Evolutionary conservation across 208 protist species (phyloP), one percentile per base, ranked within the genome.

Genomic region (Spironucleus salmonicida): DNA sequence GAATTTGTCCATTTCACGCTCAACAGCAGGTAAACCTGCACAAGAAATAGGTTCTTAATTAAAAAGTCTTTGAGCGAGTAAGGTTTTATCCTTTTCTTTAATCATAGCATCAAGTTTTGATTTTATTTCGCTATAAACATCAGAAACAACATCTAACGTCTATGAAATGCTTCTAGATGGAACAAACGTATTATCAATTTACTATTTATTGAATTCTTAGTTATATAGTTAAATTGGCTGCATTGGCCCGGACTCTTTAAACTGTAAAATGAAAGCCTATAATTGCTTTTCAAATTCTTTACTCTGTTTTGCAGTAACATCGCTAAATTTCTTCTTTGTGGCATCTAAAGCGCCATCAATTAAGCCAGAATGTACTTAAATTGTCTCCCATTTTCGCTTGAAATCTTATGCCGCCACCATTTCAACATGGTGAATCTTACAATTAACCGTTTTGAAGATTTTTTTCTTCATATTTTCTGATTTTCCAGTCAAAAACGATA

Each of bases 41-140:
- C 4, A 45, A 45, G 13, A 9, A 19, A 42, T 49, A 32, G 4
- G 64, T 32, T 71, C 34, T 57, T 45, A 38, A 35, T 71, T 71
- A 35, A 71, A 71, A 4, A 71, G 34, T n/a, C n/a, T n/a, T 45
- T 71, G 64, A 19, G 64, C 64, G 2, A 71, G n/a, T n/a, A 71
- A 15, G 2, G 34, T 42, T 23, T n/a, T n/a, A 19, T 71, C 64
- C 45, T 38, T 40, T 45, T 71, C 38, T 19, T 7, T 19, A 49
- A 45, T 38, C 9, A 71, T 11, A 49, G 64, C 34, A 19, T 32
- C n/a, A 4, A 71, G 45, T 38, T 71, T 71, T 15, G 13, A 9
- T n/a, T 4, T 40, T 7, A 29, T 32, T 32, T 9, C 64, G 4
- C 9, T 42, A 15, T 45, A 71, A n/a, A 71, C 11, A 11, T 71